Conservation (phyloP, 2,329 filamentous ascomycete genomes). For the Ambrosiella xylebori region DNA sequence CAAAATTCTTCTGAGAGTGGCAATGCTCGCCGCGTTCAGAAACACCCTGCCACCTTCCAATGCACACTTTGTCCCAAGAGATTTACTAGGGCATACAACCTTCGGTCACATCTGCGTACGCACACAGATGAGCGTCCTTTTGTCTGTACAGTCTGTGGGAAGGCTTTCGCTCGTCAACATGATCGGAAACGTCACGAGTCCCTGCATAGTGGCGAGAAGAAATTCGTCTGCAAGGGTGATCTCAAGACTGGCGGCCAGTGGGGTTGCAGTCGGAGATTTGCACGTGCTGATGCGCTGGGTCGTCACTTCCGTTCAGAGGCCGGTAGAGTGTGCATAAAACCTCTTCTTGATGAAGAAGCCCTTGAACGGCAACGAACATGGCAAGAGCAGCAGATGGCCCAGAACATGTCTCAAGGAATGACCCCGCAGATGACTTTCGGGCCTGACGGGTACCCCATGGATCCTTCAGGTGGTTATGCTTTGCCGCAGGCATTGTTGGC, state of each 20-base stretch:
- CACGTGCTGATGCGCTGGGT: conserved; percentile 83
- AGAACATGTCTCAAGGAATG: conserved; percentile 33
- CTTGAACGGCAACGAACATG: conserved; percentile 59
- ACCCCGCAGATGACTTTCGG: conserved; percentile 40
- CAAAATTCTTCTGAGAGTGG: conserved; percentile 47
- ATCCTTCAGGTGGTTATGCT: conserved; percentile 40
- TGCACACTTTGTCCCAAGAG: conserved; percentile 85
- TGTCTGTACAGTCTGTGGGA: conserved; percentile 90
- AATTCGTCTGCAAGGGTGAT: conserved; percentile 89
- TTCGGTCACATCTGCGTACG: conserved; percentile 85
- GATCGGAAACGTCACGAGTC: conserved; percentile 95
- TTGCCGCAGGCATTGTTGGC: conserved; percentile 78
- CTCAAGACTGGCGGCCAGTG: conserved; percentile 69
- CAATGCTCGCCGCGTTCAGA: conserved; percentile 69
- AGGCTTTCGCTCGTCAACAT: conserved; percentile 93
- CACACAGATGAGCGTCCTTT: conserved; percentile 96
- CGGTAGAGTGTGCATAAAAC: conserved; percentile 89
- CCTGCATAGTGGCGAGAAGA: conserved; percentile 92
- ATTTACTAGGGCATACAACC: conserved; percentile 90
- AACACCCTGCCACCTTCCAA: conserved; percentile 94
- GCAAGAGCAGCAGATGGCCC: conserved; percentile 53
- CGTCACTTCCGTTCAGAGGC: conserved; percentile 92
- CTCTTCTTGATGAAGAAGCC: conserved; percentile 88
- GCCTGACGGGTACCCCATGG: conserved; percentile 39
- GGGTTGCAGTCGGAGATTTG: conserved; percentile 88